These are phyloP conservation scores for Russula abietina DNA, from an alignment of 768 basidiomycete genomes.

Conservation along the genomic window DNA sequence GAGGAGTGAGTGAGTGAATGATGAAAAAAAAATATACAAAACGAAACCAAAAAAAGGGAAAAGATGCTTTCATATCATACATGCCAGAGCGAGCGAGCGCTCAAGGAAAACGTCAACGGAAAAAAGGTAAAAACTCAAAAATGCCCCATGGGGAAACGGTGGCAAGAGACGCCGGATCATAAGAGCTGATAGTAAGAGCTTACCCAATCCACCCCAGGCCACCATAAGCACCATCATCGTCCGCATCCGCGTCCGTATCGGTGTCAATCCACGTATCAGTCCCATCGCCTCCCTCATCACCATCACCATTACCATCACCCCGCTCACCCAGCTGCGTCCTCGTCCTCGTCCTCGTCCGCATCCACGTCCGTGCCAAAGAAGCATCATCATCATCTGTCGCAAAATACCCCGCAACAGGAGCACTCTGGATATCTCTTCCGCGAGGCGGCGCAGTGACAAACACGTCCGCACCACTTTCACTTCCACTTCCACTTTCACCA, in stretches of 20 bases:
- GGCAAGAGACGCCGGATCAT: neutral
- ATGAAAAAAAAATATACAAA: neutral
- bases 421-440: neutral
- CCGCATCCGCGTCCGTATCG: slow-evolving; percentile 17
- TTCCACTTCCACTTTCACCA: neutral
- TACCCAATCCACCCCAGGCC: neutral
- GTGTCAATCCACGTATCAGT: slow-evolving; percentile 23
- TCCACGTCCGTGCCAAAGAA: neutral
- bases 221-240: neutral
- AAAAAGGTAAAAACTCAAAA: neutral
- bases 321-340: neutral
- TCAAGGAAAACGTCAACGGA: neutral
- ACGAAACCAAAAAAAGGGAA: neutral
- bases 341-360: no score
- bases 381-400: neutral
- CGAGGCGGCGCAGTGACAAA: neutral
- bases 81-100: neutral
- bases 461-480: no score
- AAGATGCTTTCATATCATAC: neutral
- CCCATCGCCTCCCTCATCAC: neutral
- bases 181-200: neutral
- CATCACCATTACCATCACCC: neutral
- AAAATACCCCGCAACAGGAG: neutral
- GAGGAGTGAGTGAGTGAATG: no score
- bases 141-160: neutral